phyloP scores from a whole-genome alignment of 108 stramenopile genomes.

The Fragilaria radians region DNA sequence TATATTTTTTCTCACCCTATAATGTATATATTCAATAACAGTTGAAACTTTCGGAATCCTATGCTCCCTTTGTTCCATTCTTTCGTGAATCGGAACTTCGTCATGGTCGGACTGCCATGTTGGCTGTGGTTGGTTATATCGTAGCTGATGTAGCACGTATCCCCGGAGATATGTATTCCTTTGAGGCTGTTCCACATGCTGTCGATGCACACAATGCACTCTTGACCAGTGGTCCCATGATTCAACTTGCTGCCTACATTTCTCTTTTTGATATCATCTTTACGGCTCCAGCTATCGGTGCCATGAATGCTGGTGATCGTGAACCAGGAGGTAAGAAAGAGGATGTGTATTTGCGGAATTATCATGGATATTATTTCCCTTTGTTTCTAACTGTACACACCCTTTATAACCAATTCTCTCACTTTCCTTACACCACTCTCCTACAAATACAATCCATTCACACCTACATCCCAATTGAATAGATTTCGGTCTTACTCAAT shows the following conservation, averaged over 20 bases:
- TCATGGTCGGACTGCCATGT: conserved; percentile 88
- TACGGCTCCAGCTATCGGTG: conserved; percentile 46
- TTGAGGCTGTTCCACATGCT: conserved; percentile 69
- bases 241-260: conserved; percentile 68
- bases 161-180: conserved; percentile 78
- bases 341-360: too few relatives aligned
- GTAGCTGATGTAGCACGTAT: conserved; percentile 80
- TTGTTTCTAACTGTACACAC: too few relatives aligned
- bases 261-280: conserved; percentile 54
- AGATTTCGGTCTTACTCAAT: conserved; percentile 22
- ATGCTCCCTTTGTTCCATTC: conserved; percentile 50
- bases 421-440: too few relatives aligned
- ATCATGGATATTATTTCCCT: too few relatives aligned
- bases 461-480: too few relatives aligned
- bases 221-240: conserved; percentile 54
- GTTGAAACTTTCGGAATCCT: conserved; percentile 56
- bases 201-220: conserved; percentile 77
- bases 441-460: too few relatives aligned
- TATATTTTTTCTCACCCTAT: background rate
- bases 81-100: conserved; percentile 88
- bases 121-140: conserved; percentile 79
- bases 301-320: conserved; percentile 66
- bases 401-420: too few relatives aligned
- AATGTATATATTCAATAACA: too few relatives aligned
- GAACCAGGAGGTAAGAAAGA: conserved; percentile 63